Conservation (phyloP, 2,329 filamentous ascomycete species). For the Pseudohalonectria lignicola region DNA sequence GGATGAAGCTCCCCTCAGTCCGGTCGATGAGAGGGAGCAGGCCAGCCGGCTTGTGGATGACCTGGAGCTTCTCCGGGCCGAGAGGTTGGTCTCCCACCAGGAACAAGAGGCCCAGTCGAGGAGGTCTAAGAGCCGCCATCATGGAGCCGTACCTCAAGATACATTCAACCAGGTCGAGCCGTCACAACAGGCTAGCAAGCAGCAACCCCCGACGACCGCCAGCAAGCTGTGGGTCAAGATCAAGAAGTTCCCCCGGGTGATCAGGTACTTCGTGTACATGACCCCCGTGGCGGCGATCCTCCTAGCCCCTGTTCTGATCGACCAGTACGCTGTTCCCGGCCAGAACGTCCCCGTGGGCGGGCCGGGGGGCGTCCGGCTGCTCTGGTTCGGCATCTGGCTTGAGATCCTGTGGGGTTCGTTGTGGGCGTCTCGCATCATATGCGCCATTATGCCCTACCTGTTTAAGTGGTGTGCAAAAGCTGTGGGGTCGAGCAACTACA, state of each 20-base stretch:
- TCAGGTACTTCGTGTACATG: slow-evolving; percentile 37
- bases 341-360: slow-evolving; percentile 39
- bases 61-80: slow-evolving; percentile 35
- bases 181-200: slow-evolving; percentile 6
- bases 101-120: slow-evolving; percentile 19
- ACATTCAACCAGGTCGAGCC: slow-evolving; percentile 27
- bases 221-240: slow-evolving; percentile 28
- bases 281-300: slow-evolving; percentile 32
- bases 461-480: slow-evolving; percentile 51
- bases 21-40: too few relatives aligned
- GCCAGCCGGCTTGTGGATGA: slow-evolving; percentile 32
- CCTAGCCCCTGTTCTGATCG: slow-evolving; percentile 34
- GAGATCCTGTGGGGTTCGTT: slow-evolving; percentile 87
- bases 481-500: slow-evolving; percentile 71
- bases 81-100: slow-evolving; percentile 32
- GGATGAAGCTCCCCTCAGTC: too few relatives aligned
- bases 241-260: slow-evolving; percentile 36
- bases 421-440: slow-evolving; percentile 59
- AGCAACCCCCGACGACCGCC: slow-evolving; percentile 14
- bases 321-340: slow-evolving; percentile 24
- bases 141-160: slow-evolving; percentile 17
- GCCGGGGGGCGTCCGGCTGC: slow-evolving; percentile 63
- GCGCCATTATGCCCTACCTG: slow-evolving; percentile 34
- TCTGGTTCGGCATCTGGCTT: slow-evolving; percentile 95
- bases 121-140: slow-evolving; percentile 20